phyloP scores from a whole-genome alignment of 495 filamentous ascomycete genomes.

The Penicillium salamii region DNA sequence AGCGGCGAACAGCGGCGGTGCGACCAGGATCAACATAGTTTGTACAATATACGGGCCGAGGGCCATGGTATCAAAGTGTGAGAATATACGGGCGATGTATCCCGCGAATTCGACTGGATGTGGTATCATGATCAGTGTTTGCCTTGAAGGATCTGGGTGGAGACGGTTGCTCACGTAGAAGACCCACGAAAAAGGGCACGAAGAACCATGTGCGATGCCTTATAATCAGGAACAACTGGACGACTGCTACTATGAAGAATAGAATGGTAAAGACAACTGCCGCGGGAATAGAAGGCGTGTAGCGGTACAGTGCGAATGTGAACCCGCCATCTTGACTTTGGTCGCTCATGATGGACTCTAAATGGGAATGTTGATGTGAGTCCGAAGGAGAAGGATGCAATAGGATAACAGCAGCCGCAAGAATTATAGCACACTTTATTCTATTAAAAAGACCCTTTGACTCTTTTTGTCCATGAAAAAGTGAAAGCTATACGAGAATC shows the following conservation, averaged over 20 bases:
- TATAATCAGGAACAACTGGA: conserved; percentile 47
- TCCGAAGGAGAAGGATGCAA: too few species aligned
- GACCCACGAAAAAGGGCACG: conserved; percentile 54
- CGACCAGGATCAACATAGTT: conserved; percentile 11
- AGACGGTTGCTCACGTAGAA: too few species aligned
- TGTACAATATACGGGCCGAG: conserved; percentile 10
- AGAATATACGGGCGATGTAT: conserved; percentile 9
- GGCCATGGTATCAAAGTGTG: conserved; percentile 3
- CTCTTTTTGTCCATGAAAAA: too few species aligned
- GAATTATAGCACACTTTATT: too few species aligned
- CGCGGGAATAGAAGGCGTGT: conserved; percentile 46
- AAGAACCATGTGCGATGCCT: conserved; percentile 56
- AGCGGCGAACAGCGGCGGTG: conserved; percentile 18
- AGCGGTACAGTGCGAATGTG: conserved; percentile 21
- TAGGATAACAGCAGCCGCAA: too few species aligned
- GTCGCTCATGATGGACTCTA: too few species aligned
- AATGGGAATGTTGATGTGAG: too few species aligned
- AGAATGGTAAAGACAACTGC: conserved; percentile 48
- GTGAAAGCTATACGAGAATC: too few species aligned
- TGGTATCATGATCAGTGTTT: too few species aligned
- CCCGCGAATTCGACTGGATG: conserved; percentile 41
- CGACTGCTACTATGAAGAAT: conserved; percentile 40
- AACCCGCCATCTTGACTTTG: too few species aligned
- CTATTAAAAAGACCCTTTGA: too few species aligned
- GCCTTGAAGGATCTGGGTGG: too few species aligned